Percentiles rank a stretch among this genome's conserved stretches.
Evolutionary conservation across 306 rosid genomes (phyloP).

Genomic region (Lupinus albus): DNA sequence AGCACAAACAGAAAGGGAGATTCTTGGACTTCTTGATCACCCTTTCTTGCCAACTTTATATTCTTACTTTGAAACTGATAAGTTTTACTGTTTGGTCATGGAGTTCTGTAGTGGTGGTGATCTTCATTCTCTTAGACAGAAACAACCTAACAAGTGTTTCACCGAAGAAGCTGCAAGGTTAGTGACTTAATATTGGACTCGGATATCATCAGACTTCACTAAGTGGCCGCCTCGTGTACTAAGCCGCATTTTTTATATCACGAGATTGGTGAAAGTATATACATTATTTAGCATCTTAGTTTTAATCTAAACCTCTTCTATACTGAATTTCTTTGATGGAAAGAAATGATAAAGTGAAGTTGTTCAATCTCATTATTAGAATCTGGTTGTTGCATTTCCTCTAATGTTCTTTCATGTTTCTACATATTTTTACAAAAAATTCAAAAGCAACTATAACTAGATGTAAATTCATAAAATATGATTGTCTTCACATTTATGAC

Average conservation of each 20-base stretch:
- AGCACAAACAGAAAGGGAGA: constrained; percentile 89
- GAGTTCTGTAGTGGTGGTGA: constrained; percentile 94
- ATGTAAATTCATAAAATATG: constrained; percentile 13
- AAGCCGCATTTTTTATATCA: too few species aligned
- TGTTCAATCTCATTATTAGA: background rate
- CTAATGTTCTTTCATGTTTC: constrained; percentile 13
- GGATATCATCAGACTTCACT: too few species aligned
- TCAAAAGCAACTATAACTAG: background rate
- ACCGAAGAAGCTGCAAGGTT: constrained; percentile 92
- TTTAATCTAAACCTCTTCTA: background rate
- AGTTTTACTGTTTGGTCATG: constrained; percentile 82
- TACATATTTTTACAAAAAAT: background rate
- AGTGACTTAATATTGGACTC: too few species aligned
- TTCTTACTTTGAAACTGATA: constrained; percentile 79
- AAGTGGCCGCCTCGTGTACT: too few species aligned
- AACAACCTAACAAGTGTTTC: constrained; percentile 80
- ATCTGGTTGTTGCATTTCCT: constrained; percentile 2
- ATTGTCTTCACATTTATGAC: constrained; percentile 8
- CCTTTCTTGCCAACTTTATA: constrained; percentile 92
- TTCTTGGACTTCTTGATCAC: constrained; percentile 92
- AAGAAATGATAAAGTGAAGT: too few species aligned
- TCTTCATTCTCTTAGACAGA: constrained; percentile 87
- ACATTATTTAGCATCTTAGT: background rate
- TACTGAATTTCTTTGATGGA: background rate
- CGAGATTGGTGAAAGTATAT: background rate